Conservation (phyloP, 371 early-diverging fungal genomes). For the Nematocida homosporus region DNA sequence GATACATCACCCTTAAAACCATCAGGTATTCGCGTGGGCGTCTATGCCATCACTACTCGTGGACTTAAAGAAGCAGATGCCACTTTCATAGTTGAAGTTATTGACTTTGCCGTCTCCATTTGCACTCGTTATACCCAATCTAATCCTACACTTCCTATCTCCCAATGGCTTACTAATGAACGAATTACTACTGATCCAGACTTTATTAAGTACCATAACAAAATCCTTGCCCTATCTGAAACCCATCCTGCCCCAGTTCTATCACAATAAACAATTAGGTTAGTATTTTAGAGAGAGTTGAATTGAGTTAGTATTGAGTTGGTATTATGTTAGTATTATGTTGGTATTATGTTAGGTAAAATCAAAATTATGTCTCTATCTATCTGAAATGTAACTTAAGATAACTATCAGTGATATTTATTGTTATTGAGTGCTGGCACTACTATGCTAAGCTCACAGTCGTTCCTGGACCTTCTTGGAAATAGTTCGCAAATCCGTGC, state of each 20-base stretch:
- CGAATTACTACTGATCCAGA: background rate
- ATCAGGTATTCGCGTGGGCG: constrained; percentile 83
- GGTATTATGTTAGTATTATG: no score
- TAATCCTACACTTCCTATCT: background rate
- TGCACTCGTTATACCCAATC: background rate
- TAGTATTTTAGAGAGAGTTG: background rate
- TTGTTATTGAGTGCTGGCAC: no score
- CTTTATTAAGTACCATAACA: background rate
- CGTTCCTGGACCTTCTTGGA: constrained; percentile 65
- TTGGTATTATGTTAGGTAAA: no score
- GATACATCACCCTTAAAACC: constrained; percentile 87
- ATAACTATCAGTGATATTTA: no score
- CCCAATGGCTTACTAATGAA: background rate
- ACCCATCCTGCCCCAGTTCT: background rate
- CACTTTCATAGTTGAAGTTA: constrained; percentile 74
- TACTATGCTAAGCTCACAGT: no score
- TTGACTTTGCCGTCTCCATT: constrained; percentile 66
- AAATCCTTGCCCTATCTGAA: background rate
- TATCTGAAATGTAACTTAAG: no score
- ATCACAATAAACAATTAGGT: background rate
- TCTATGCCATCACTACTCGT: constrained; percentile 87
- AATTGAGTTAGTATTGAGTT: no score
- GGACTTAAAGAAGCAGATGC: constrained; percentile 82
- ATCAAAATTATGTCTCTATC: no score
- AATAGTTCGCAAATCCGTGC: constrained; percentile 68